phyloP scores from a whole-genome alignment of 768 basidiomycete species.

The Suillus cothurnatus region DNA sequence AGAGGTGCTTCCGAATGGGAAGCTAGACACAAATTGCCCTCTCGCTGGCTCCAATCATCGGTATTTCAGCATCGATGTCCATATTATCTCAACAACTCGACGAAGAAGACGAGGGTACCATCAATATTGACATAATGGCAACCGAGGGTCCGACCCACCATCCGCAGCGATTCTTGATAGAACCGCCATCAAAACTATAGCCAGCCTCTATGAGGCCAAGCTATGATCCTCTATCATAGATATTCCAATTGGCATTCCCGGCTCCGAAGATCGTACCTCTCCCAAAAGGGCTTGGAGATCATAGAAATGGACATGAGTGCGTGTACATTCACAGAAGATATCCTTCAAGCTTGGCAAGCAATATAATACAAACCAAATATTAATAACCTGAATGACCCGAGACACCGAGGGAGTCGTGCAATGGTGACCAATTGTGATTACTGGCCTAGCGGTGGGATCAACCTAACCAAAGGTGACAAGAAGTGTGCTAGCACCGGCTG shows the following conservation, averaged over 20 bases:
- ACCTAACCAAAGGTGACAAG: background rate
- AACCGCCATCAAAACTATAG: background rate
- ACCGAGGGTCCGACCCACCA: background rate
- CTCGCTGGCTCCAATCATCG: background rate
- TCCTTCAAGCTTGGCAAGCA: background rate
- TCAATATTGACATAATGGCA: background rate
- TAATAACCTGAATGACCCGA: background rate
- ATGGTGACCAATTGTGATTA: background rate
- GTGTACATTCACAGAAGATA: background rate
- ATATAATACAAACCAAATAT: background rate
- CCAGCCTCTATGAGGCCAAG: too few relatives aligned
- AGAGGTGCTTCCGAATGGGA: background rate
- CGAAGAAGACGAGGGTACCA: background rate
- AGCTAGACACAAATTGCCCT: background rate
- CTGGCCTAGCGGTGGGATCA: background rate
- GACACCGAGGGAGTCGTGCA: background rate
- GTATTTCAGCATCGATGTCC: background rate
- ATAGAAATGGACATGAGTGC: background rate
- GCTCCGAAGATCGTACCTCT: background rate
- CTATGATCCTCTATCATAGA: background rate
- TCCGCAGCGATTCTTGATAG: background rate
- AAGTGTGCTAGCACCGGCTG: background rate
- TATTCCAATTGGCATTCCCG: background rate
- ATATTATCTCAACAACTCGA: background rate
- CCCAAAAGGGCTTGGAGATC: background rate